phyloP scores from a whole-genome alignment of 106 monocot genomes.

The Acorus calamus region DNA sequence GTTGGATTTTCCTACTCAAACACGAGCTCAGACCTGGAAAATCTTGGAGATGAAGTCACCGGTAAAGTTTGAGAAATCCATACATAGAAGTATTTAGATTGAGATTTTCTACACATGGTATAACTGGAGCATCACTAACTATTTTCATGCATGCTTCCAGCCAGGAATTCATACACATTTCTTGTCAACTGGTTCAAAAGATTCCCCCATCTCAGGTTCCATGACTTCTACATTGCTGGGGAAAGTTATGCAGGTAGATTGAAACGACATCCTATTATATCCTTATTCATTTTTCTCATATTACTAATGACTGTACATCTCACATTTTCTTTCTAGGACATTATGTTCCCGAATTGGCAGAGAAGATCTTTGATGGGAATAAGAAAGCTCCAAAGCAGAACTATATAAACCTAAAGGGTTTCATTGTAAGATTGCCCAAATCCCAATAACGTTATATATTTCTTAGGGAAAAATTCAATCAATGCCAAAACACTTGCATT shows the following conservation, averaged over 20 bases:
- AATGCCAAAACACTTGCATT: neutral
- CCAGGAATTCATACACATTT: slow-evolving; percentile 47
- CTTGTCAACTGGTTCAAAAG: slow-evolving; percentile 72
- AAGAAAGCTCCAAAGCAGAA: neutral
- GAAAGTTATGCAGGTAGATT: slow-evolving; percentile 63
- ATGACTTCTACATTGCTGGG: slow-evolving; percentile 63
- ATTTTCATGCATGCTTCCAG: slow-evolving; percentile 8
- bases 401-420: slow-evolving; percentile 1
- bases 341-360: slow-evolving; percentile 1
- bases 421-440: neutral
- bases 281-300: no score
- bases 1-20: slow-evolving; percentile 78
- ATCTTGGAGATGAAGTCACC: slow-evolving; percentile 37
- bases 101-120: no score
- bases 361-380: neutral
- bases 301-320: no score
- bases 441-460: neutral
- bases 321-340: neutral
- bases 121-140: neutral
- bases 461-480: no score
- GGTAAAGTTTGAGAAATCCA: slow-evolving; percentile 12
- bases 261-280: neutral
- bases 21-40: slow-evolving; percentile 44
- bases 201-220: slow-evolving; percentile 53
- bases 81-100: no score